Evolutionary conservation across 352 stramenopile species (phyloP), one percentile per base, ranked within the genome.

Genomic region (Globisporangium alternatum): DNA sequence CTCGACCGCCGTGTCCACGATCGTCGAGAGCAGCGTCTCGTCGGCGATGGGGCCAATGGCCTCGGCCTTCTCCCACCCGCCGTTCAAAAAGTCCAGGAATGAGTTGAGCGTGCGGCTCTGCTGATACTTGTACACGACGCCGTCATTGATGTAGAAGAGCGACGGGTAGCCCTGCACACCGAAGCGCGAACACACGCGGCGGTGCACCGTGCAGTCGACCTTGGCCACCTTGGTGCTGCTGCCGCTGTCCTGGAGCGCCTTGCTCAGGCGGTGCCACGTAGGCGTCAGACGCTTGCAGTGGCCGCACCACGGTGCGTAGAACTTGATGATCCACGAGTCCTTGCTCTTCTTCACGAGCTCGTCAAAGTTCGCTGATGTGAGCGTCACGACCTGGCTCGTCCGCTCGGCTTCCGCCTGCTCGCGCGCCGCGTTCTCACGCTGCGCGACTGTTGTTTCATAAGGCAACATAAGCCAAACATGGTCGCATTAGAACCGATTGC

Each of bases 141-240:
- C 83, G 15, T 91, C 69, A 28, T 86, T 86, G 43, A 95, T 62
- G 70, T 85, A 92, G 62, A 90, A 88, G 31, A 95, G 76, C 60
- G 82, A 80, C 56, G 86, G 86, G 70, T 92, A 95, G 25, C 84
- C 84, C 41, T 81, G 83, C 35, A 95, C 86, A 10, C 80, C 82
- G 53, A 95, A 95, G 62, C 86, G 86, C 60, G 84, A 93, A 69
- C 86, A 95, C 13, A 95, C 77, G 25, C 83, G 83, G 52, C 86
- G 82, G 68, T 95, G 80, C 66, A 86, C 82, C 9, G 84, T 93
- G 68, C 86, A 95, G 62, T 87, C 73, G 21, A 71, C 56, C 72
- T 93, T 92, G 51, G 76, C 86, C 1, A 95, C 78, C 7, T 67
- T 67, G 3, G 75, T 78, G 22, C 63, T 78, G 68, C 76, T 90